Evolutionary conservation across 2,329 filamentous ascomycete genomes (phyloP).

Genomic region (Alternaria brassicae): DNA sequence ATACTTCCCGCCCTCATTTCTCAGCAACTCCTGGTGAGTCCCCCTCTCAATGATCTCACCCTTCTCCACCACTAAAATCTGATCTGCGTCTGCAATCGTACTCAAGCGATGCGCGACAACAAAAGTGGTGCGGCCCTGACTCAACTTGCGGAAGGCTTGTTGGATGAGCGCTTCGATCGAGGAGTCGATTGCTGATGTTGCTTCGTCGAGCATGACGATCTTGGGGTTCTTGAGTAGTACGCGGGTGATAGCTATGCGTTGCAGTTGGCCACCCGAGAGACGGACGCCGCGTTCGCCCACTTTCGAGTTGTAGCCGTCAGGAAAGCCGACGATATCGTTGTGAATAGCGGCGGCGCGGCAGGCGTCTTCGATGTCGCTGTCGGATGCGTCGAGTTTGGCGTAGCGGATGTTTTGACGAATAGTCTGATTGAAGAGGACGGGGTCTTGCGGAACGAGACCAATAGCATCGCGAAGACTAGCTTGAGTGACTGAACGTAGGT

Average conservation of each 20-base stretch:
- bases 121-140: constrained; percentile 69
- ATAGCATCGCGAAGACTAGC: constrained; percentile 65
- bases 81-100: constrained; percentile 84
- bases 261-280: constrained; percentile 70
- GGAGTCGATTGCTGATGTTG: constrained; percentile 85
- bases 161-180: constrained; percentile 72
- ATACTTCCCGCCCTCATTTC: constrained; percentile 71
- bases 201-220: constrained; percentile 84
- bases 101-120: constrained; percentile 81
- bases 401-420: constrained; percentile 72
- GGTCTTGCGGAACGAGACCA: constrained; percentile 70
- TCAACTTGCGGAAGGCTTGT: constrained; percentile 65
- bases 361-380: constrained; percentile 66
- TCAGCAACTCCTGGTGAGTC: constrained; percentile 78
- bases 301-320: constrained; percentile 52
- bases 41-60: constrained; percentile 81
- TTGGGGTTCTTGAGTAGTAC: constrained; percentile 82
- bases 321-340: constrained; percentile 67
- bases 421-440: constrained; percentile 68
- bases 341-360: constrained; percentile 69
- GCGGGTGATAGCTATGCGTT: constrained; percentile 72
- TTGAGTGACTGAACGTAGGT: constrained; percentile 66
- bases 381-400: constrained; percentile 65
- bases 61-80: constrained; percentile 79
- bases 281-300: constrained; percentile 52